Evolutionary conservation across 2,329 filamentous ascomycete genomes (phyloP).

Genomic region (Fusarium caatingaense): DNA sequence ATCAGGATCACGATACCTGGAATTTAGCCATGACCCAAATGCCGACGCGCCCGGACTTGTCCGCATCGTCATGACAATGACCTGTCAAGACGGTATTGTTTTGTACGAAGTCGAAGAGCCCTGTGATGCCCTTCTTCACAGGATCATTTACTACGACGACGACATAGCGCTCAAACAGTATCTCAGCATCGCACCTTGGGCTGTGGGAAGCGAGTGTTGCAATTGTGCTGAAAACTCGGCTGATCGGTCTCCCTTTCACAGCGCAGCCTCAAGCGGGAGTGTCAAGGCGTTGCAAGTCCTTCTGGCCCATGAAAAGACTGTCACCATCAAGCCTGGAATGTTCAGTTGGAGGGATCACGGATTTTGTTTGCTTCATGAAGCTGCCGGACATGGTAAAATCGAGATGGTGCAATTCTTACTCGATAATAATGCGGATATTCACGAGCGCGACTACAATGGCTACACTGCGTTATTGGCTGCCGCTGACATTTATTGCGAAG

Average conservation of each 20-base stretch:
- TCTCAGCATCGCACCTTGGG: background rate
- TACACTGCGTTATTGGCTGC: accelerated
- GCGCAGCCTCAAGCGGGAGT: background rate
- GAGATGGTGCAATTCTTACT: background rate
- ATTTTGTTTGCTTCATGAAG: background rate
- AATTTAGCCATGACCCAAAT: background rate
- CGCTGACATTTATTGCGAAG: no score
- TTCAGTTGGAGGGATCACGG: accelerated
- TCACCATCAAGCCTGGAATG: background rate
- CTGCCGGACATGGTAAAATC: background rate
- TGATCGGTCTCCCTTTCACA: background rate
- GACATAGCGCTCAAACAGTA: background rate
- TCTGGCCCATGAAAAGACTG: background rate
- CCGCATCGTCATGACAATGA: background rate
- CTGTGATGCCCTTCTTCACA: background rate
- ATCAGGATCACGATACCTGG: background rate
- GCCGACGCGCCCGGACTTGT: no score
- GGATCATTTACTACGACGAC: background rate
- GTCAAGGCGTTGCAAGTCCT: background rate
- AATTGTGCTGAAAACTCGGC: background rate
- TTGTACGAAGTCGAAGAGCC: background rate
- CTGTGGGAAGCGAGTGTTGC: background rate
- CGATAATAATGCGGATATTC: background rate
- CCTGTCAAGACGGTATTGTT: background rate
- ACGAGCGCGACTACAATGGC: background rate